These are phyloP conservation scores for Centaurea solstitialis DNA, from an alignment of 129 eudicot genomes.

Conservation along the genomic window DNA sequence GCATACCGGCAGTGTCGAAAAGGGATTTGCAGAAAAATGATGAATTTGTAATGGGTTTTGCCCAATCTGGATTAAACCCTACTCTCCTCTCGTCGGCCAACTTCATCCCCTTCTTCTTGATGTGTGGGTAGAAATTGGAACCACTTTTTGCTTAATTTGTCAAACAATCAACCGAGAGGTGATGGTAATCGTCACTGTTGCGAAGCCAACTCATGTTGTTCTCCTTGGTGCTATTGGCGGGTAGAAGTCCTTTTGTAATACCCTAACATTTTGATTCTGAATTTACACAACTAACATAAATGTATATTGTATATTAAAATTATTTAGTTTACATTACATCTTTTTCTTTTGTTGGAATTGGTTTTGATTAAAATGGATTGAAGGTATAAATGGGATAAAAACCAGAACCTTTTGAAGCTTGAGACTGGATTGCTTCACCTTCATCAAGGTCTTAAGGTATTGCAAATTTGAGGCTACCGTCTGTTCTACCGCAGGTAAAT, in stretches of 20 bases:
- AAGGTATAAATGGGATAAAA: slow-evolving; percentile 86
- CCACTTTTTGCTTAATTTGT: too few relatives aligned
- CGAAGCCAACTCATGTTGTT: slow-evolving; percentile 85
- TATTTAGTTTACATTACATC: not conserved
- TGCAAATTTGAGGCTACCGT: slow-evolving; percentile 77
- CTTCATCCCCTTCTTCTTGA: too few relatives aligned
- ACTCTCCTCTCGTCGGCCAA: too few relatives aligned
- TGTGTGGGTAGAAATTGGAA: too few relatives aligned
- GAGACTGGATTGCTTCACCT: slow-evolving; percentile 93
- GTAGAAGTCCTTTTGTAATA: slow-evolving; percentile 27
- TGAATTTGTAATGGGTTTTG: too few relatives aligned
- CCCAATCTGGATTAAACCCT: too few relatives aligned
- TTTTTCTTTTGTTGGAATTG: not conserved
- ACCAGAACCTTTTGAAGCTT: slow-evolving; percentile 76
- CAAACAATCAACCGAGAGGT: too few relatives aligned
- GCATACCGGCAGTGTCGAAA: too few relatives aligned
- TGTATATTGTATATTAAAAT: not conserved
- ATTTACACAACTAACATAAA: not conserved
- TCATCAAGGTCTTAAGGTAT: slow-evolving; percentile 75
- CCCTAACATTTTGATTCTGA: not conserved
- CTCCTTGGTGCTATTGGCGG: slow-evolving; percentile 99
- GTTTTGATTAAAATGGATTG: slow-evolving; percentile 20
- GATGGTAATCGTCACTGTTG: slow-evolving; percentile 77
- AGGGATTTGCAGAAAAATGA: too few relatives aligned
- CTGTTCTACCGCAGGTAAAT: slow-evolving; percentile 77